phyloP scores from a whole-genome alignment of 2,329 filamentous ascomycete genomes.

The Metarhizium guizhouense region DNA sequence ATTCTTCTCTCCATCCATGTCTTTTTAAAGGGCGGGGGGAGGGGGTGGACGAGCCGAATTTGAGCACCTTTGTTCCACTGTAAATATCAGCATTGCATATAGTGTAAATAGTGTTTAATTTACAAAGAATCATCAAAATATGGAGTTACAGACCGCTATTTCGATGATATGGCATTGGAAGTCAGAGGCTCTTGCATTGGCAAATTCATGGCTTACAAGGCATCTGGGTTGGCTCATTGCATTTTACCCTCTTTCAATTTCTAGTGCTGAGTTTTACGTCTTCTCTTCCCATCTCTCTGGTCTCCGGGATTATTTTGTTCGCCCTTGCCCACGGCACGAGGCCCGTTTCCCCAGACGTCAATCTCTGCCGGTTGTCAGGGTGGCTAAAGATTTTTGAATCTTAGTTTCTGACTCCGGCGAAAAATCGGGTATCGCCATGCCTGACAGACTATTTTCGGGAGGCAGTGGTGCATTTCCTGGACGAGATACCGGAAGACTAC shows the following conservation, averaged over 20 bases:
- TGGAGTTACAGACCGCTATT: neutral
- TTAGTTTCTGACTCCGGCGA: slow-evolving; percentile 13
- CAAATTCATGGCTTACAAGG: neutral
- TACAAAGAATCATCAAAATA: neutral
- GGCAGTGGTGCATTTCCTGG: slow-evolving; percentile 62
- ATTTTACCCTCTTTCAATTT: neutral
- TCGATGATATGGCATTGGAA: neutral
- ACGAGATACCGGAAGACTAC: slow-evolving; percentile 51
- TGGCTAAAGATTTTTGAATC: slow-evolving; percentile 6
- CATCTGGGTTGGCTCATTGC: neutral
- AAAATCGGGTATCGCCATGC: slow-evolving; percentile 27
- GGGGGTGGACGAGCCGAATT: neutral
- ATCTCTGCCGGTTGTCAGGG: neutral
- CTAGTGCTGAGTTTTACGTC: neutral
- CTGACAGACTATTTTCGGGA: slow-evolving; percentile 31
- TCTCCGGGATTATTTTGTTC: neutral
- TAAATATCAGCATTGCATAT: neutral
- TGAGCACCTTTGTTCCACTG: neutral
- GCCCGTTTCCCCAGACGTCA: neutral
- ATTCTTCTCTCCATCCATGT: neutral
- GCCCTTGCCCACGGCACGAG: neutral
- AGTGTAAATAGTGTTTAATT: neutral
- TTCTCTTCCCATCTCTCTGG: neutral
- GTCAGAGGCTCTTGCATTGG: neutral
- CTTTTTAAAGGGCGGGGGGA: neutral